Conservation (phyloP, 2,329 filamentous ascomycete species). For the Scedosporium aurantiacum region DNA sequence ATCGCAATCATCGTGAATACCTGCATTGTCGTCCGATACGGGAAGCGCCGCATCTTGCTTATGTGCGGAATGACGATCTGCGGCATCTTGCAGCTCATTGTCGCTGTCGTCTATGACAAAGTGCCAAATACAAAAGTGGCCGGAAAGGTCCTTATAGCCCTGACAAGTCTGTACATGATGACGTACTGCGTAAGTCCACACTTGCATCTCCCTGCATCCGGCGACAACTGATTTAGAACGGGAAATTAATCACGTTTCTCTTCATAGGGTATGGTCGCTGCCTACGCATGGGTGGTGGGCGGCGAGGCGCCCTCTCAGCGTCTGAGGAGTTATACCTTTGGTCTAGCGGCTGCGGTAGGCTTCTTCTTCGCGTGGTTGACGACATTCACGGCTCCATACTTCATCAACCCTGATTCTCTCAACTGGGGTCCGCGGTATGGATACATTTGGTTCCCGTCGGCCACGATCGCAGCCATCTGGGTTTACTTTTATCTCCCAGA, state of each 20-base stretch:
- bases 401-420: slow-evolving; percentile 37
- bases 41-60: slow-evolving; percentile 37
- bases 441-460: slow-evolving; percentile 34
- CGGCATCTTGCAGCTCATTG: slow-evolving; percentile 37
- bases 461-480: slow-evolving; percentile 3
- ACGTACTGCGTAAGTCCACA: slow-evolving; percentile 32
- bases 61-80: slow-evolving; percentile 32
- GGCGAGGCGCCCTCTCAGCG: slow-evolving; percentile 41
- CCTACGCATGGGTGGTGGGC: slow-evolving; percentile 39
- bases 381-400: slow-evolving; percentile 42
- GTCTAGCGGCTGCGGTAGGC: slow-evolving; percentile 33
- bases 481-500: slow-evolving; percentile 6
- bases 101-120: slow-evolving; percentile 33
- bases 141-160: slow-evolving; percentile 31
- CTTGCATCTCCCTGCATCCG: neutral
- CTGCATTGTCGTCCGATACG: slow-evolving; percentile 33
- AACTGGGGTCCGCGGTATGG: slow-evolving; percentile 41
- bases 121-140: slow-evolving; percentile 18
- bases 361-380: slow-evolving; percentile 41
- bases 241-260: neutral
- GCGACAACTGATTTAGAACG: neutral
- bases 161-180: slow-evolving; percentile 36
- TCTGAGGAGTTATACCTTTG: slow-evolving; percentile 39
- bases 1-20: slow-evolving; percentile 38
- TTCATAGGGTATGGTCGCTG: slow-evolving; percentile 30